Base-by-base conservation (phyloP, 1,284 basidiomycete genomes). In the Schizophyllum amplum region DNA sequence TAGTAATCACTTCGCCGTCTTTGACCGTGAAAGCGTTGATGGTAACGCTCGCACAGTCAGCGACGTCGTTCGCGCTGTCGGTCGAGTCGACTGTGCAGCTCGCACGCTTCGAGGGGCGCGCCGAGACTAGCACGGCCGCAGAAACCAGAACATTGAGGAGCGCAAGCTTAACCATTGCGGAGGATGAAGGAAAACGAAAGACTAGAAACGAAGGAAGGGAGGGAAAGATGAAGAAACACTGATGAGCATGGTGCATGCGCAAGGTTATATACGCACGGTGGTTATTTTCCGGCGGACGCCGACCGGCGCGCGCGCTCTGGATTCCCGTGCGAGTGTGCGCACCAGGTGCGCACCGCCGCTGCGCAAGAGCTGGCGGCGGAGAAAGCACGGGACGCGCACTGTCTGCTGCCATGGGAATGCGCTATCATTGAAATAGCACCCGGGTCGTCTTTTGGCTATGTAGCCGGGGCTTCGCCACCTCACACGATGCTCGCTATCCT, bases 71-170 rank as follows among this genome's bases (percentile, higher is more conserved):
- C 42, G 64, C 61, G 26, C 49, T 58, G 21, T 59, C 57, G 22
- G 62, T 60, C 24, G 58, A 61, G 56, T 60, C 60, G 21, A 65
- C 60, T 2, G 64, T 64, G 52, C 64, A 65, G 23, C 61, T 64
- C 17, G 63, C 60, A 4, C 62, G 61, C 53, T 65, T 63, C 20
- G 61, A 61, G 21, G 59, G 48, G 21, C 2, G 21, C 24, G 48
- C 48, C 3, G 48, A 50, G 21, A 24, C 48, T 9, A 50, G 48
- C 15, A 50, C 48, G 48, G 48, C 48, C 11, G 13, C 20, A 11
- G 48, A 9, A 20, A 50, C 48, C 11, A 50, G 33, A 9, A 17
- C 7, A 17, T 42, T 42, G 33, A 42, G 33, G 33, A 42, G 33
- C 3, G 33, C 33, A 17, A 42, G 33, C 17, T 42, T 42, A 17